A percentile compares a stretch with the other conserved stretches of the same genome.
Conservation (phyloP, 1,139 yeast genomes). For the Kurtzmaniella quercitrusa region DNA sequence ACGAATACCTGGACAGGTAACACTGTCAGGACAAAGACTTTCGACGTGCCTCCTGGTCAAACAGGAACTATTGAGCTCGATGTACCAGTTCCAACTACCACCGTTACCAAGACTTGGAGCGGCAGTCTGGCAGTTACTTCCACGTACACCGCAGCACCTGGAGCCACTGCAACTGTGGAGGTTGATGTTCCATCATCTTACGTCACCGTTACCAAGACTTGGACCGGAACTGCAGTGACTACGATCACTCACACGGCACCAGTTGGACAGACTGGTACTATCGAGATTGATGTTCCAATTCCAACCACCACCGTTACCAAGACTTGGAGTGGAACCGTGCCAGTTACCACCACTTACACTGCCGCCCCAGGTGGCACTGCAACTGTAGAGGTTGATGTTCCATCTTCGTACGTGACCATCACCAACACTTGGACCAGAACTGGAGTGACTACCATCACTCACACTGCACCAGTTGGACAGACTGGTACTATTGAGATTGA, state of each 20-base stretch:
- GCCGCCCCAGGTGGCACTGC: slow-evolving; percentile 9
- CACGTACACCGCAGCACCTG: too few relatives aligned
- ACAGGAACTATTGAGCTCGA: slow-evolving; percentile 3
- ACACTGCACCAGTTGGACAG: too few relatives aligned
- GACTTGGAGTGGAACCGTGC: slow-evolving; percentile 5
- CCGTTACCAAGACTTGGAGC: slow-evolving; percentile 5
- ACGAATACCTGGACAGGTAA: slow-evolving; percentile 1
- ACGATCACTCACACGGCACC: slow-evolving; percentile 6
- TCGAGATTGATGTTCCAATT: slow-evolving; percentile 7
- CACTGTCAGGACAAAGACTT: neutral
- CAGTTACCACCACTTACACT: slow-evolving; percentile 3
- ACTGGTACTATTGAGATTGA: slow-evolving; percentile 14
- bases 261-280: slow-evolving; percentile 10
- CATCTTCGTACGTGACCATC: too few relatives aligned
- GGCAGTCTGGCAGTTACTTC: too few relatives aligned
- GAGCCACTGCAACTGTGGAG: too few relatives aligned
- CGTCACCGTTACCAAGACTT: too few relatives aligned
- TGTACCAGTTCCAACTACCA: slow-evolving; percentile 3
- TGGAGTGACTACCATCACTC: too few relatives aligned
- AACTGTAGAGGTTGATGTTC: too few relatives aligned
- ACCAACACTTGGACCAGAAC: too few relatives aligned
- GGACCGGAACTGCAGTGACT: slow-evolving; percentile 4
- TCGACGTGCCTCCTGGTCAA: slow-evolving; percentile 2
- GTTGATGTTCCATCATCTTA: too few relatives aligned
- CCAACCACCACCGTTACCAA: slow-evolving; percentile 2